phyloP scores from a whole-genome alignment of 352 stramenopile genomes.

The Phytophthora podocarpi region DNA sequence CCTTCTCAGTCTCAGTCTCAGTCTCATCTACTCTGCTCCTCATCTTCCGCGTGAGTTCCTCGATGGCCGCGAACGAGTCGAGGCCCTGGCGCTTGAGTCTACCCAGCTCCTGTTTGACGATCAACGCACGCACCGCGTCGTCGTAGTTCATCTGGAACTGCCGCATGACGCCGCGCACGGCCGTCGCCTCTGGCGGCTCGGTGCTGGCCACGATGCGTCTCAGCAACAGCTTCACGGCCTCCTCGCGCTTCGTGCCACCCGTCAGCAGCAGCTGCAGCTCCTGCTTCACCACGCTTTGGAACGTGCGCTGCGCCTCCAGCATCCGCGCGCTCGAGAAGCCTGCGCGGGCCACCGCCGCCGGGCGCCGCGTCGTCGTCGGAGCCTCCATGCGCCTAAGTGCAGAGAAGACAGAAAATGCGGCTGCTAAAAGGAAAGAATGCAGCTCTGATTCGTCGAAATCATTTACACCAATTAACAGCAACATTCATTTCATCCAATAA shows the following conservation, averaged over 20 bases:
- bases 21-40: constrained; percentile 33
- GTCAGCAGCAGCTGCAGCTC: constrained; percentile 74
- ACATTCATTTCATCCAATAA: background rate
- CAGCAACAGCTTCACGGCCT: constrained; percentile 76
- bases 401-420: constrained; percentile 36
- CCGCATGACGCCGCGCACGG: constrained; percentile 79
- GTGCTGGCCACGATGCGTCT: constrained; percentile 76
- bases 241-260: constrained; percentile 59
- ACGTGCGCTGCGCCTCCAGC: constrained; percentile 68
- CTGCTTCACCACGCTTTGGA: constrained; percentile 81
- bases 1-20: constrained; percentile 4
- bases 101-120: constrained; percentile 88
- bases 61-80: constrained; percentile 85
- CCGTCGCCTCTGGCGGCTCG: constrained; percentile 55
- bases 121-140: constrained; percentile 81
- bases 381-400: constrained; percentile 24
- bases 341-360: constrained; percentile 1
- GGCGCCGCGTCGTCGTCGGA: constrained; percentile 30
- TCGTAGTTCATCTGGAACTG: constrained; percentile 90
- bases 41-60: constrained; percentile 87
- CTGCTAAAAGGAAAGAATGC: background rate
- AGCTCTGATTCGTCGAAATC: constrained; percentile 17
- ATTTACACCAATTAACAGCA: constrained; percentile 13
- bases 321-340: constrained; percentile 42
- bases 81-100: constrained; percentile 75